These are phyloP conservation scores for Buxus sempervirens DNA, from an alignment of 164 flowering plant genomes.

Conservation along the genomic window DNA sequence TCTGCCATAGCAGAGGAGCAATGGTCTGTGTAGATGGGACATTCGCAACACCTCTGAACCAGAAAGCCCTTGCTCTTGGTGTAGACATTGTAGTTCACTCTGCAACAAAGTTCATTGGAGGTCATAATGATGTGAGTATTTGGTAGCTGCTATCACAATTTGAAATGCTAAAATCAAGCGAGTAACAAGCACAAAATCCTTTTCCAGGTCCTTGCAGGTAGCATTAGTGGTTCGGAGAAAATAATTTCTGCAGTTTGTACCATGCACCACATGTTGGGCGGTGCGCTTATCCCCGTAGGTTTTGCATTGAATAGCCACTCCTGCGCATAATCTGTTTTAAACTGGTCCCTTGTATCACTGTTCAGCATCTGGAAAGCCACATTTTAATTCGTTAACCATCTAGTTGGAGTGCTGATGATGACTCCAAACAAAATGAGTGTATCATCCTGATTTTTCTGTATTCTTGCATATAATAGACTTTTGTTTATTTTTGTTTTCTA, in stretches of 20 bases:
- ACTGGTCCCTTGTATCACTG: no score
- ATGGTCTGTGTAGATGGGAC: conserved; percentile 91
- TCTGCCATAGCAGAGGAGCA: conserved; percentile 86
- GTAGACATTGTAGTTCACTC: conserved; percentile 94
- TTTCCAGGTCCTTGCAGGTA: conserved; percentile 85
- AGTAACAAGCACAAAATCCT: neutral
- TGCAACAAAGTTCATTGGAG: conserved; percentile 79
- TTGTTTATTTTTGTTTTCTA: neutral
- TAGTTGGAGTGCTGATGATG: no score
- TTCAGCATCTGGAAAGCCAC: no score
- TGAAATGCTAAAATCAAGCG: neutral
- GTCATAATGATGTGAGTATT: conserved; percentile 82
- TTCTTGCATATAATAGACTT: no score
- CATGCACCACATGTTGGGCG: conserved; percentile 89
- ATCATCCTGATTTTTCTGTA: no score
- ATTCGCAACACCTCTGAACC: conserved; percentile 94
- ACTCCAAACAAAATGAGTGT: no score
- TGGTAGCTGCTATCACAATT: neutral
- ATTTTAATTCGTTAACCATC: no score
- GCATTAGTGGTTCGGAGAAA: conserved; percentile 76
- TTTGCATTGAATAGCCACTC: neutral
- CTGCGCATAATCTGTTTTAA: no score
- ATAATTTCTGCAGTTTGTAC: conserved; percentile 59
- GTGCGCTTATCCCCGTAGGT: conserved; percentile 84
- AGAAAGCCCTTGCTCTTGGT: conserved; percentile 91